Percentiles rank a stretch among this genome's conserved stretches.
Evolutionary conservation across 306 rosid species (phyloP).

Genomic region (Styphnolobium japonicum): DNA sequence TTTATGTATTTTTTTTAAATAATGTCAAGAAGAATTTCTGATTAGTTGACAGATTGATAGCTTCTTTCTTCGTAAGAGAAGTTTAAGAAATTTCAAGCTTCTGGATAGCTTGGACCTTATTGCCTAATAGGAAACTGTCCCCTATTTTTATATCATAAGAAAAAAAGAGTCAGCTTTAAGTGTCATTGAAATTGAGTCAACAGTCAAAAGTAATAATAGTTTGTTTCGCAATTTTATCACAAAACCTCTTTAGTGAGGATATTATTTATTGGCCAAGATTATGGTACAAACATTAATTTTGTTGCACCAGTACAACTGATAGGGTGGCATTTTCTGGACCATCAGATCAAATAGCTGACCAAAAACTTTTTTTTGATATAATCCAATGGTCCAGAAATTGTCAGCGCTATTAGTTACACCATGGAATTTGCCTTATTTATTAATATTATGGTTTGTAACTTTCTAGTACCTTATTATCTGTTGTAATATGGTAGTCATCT

Average conservation of each 20-base stretch:
- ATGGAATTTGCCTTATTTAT: neutral
- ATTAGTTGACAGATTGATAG: neutral
- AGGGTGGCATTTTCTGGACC: neutral
- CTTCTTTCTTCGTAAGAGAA: neutral
- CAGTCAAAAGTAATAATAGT: neutral
- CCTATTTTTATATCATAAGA: neutral
- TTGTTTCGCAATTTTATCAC: neutral
- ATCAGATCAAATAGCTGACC: neutral
- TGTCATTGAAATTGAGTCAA: neutral
- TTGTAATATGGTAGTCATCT: conserved; percentile 1
- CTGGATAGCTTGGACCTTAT: neutral
- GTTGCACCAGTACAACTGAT: neutral
- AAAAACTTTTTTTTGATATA: neutral
- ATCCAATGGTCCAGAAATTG: neutral
- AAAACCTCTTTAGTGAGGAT: neutral
- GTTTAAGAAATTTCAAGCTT: neutral
- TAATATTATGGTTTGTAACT: neutral
- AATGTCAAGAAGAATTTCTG: neutral
- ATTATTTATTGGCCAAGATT: neutral
- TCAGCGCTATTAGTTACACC: neutral
- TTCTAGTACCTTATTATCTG: neutral
- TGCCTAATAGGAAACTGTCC: neutral
- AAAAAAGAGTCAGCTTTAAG: no score
- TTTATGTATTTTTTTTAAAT: neutral
- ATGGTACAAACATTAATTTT: neutral